A percentile compares a stretch with the other conserved stretches of the same genome.
phyloP scores from a whole-genome alignment of 345 rosid genomes.

The Anastatica hierochuntica region DNA sequence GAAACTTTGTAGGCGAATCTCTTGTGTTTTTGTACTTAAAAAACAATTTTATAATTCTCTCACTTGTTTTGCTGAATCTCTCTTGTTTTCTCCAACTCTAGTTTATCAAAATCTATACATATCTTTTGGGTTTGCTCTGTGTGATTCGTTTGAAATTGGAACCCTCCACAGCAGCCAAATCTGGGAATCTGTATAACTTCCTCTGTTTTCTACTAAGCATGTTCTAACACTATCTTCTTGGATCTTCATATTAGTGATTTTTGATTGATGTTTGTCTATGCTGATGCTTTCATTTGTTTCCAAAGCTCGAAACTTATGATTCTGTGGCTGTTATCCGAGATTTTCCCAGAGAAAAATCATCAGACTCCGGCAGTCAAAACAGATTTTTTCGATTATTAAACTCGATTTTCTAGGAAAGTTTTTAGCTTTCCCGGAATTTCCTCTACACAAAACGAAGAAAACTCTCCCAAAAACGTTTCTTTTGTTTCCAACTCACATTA shows the following conservation, averaged over 20 bases:
- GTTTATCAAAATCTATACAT: not conserved
- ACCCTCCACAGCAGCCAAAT: conserved; percentile 2
- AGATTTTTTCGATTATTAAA: not conserved
- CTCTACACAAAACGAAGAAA: not conserved
- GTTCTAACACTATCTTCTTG: not conserved
- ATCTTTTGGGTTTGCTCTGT: not conserved
- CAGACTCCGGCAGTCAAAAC: not conserved
- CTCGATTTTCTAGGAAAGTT: not conserved
- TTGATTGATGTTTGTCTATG: not conserved
- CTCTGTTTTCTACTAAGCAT: conserved; percentile 13
- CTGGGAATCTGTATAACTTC: conserved; percentile 7
- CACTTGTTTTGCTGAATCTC: not conserved
- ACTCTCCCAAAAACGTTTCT: too few relatives aligned
- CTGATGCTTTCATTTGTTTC: not conserved
- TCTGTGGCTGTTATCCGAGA: not conserved
- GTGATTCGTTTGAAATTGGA: too few relatives aligned
- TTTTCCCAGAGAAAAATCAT: not conserved
- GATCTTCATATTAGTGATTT: conserved; percentile 16
- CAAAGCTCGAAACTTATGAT: not conserved
- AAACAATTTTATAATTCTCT: not conserved
- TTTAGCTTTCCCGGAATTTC: not conserved
- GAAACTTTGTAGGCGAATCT: conserved; percentile 7
- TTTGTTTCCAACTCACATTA: too few relatives aligned
- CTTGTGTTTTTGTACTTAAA: not conserved
- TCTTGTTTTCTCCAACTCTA: not conserved